phyloP scores from a whole-genome alignment of 257 asterid genomes.

The Solanum gracilifrons region DNA sequence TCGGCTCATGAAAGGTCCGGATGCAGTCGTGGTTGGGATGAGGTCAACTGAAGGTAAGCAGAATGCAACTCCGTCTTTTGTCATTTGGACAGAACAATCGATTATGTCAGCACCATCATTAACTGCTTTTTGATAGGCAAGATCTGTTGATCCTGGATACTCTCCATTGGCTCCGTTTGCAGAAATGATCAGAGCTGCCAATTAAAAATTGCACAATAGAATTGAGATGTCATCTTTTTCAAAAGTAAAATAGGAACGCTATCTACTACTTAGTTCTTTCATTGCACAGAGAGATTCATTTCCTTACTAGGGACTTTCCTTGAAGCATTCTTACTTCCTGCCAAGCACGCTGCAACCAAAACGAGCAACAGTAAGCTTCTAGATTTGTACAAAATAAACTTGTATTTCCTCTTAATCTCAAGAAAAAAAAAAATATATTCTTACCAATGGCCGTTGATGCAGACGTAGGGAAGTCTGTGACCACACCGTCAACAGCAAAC shows the following conservation, averaged over 20 bases:
- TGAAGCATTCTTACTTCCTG: slow-evolving; percentile 39
- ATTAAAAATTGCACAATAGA: neutral
- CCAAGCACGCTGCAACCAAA: slow-evolving; percentile 56
- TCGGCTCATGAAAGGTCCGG: slow-evolving; percentile 34
- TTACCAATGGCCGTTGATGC: slow-evolving; percentile 78
- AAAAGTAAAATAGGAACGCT: neutral
- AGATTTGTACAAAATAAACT: neutral
- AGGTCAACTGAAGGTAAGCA: slow-evolving; percentile 75
- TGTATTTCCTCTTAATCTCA: neutral
- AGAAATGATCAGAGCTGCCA: slow-evolving; percentile 13
- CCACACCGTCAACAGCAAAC: slow-evolving; percentile 74
- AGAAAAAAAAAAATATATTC: neutral
- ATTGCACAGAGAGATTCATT: neutral
- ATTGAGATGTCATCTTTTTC: neutral
- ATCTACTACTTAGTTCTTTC: neutral
- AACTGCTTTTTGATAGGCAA: slow-evolving; percentile 75
- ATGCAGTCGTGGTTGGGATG: slow-evolving; percentile 65
- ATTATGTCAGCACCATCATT: slow-evolving; percentile 73
- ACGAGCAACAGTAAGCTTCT: neutral
- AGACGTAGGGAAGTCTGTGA: slow-evolving; percentile 76
- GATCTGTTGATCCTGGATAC: slow-evolving; percentile 63
- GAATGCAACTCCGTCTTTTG: slow-evolving; percentile 78
- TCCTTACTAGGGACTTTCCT: slow-evolving; percentile 39
- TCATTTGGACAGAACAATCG: slow-evolving; percentile 82
- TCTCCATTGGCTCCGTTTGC: slow-evolving; percentile 94